Base-by-base conservation (phyloP, 305 asterid genomes). In the Fraxinus sp. region DNA sequence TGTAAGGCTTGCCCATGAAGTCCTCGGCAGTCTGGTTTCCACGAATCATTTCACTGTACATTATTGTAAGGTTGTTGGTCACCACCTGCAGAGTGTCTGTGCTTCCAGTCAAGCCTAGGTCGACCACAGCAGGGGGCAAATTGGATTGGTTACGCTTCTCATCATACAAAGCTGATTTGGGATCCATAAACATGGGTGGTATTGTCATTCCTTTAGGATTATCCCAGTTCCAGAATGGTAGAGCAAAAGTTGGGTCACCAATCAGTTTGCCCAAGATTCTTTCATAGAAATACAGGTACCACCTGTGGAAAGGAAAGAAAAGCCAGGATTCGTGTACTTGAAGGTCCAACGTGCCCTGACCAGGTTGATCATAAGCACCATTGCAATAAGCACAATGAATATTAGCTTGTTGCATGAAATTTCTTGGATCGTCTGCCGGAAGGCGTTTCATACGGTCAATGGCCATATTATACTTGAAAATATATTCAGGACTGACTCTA, bases 161-260 rank as follows among this genome's bases (percentile, higher is more conserved):
- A 33, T 91, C 85, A 78, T 84, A 88, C 2, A 90, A 49, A 1
- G 94, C 86, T 0, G 89, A 32, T 5, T 73, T 79, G 0, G 85
- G 78, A 16, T 84, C 84, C 0, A 22, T 18, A 30, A 87, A 91
- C 79, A 89, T 81, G 0, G 86, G 79, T 0, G 94, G 94, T n/a
- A 89, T 28, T 2, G 88, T 83, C 94, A 91, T 91, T 7, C 94
- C 94, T 4, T 81, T 85, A 0, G 91, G 94, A 22, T 86, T 86
- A 68, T 91, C 93, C 94, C 94, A 89, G 52, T 88, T 89, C 90
- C 90, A 89, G 49, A 86, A 87, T 0, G 91, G 90, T 46, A 89
- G 59, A 2, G 91, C 88, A 22, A 89, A 89, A 0, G 89, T 85
- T 0, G 92, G 92, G 37, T 89, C 90, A 0, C 77, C 82, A 16